Percentiles rank a stretch among this genome's conserved stretches.
phyloP scores from a whole-genome alignment of 2,329 filamentous ascomycete species.

The Plenodomus lindquistii region DNA sequence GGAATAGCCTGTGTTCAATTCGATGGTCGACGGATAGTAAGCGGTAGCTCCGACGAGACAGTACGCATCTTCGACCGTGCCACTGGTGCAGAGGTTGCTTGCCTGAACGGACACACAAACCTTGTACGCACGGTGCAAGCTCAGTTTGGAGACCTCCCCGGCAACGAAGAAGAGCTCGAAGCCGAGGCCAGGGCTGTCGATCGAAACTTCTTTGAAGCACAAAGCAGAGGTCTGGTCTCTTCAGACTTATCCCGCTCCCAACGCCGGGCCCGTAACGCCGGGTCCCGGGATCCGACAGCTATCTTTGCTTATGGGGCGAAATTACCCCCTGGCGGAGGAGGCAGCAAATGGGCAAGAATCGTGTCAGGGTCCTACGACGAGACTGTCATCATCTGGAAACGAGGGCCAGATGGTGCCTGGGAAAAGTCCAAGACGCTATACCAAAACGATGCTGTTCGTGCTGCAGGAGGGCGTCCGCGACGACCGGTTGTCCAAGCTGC shows the following conservation, averaged over 20 bases:
- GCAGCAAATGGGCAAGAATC: slow-evolving; percentile 88
- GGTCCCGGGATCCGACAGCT: slow-evolving; percentile 74
- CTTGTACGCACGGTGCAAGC: slow-evolving; percentile 94
- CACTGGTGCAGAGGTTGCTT: slow-evolving; percentile 86
- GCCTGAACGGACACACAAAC: slow-evolving; percentile 77
- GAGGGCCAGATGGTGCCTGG: slow-evolving; percentile 84
- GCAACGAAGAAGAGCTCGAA: slow-evolving; percentile 74
- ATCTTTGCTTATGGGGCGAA: slow-evolving; percentile 82
- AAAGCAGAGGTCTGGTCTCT: slow-evolving; percentile 50
- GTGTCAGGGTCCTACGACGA: slow-evolving; percentile 97
- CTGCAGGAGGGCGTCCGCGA: slow-evolving; percentile 50
- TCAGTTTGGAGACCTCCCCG: slow-evolving; percentile 86
- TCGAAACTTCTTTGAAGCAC: slow-evolving; percentile 67
- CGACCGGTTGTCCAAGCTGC: slow-evolving; percentile 28
- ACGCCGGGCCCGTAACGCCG: slow-evolving; percentile 61
- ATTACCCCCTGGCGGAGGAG: slow-evolving; percentile 86
- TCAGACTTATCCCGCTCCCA: slow-evolving; percentile 36
- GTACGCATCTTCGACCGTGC: slow-evolving; percentile 92
- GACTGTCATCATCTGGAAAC: slow-evolving; percentile 92
- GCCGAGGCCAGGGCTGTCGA: slow-evolving; percentile 75
- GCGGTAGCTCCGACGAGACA: slow-evolving; percentile 93
- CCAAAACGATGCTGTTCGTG: slow-evolving; percentile 68
- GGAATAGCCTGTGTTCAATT: slow-evolving; percentile 98
- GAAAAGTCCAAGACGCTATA: slow-evolving; percentile 73
- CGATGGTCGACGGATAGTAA: slow-evolving; percentile 90